phyloP scores from a whole-genome alignment of 208 protist genomes.

The Acanthamoeba royreba region DNA sequence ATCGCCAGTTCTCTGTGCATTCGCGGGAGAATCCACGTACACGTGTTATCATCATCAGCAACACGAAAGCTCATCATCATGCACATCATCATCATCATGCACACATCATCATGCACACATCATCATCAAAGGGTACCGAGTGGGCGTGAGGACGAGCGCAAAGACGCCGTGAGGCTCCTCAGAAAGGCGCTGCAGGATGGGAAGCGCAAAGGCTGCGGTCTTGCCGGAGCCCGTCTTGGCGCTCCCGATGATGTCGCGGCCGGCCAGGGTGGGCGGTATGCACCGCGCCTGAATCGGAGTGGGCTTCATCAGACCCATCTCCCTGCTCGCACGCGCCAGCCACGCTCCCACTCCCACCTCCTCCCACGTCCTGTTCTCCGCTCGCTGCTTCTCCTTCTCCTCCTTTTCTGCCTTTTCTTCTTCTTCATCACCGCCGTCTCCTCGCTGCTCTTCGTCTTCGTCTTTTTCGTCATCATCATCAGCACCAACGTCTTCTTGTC shows the following conservation, averaged over 20 bases:
- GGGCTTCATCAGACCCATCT: background rate
- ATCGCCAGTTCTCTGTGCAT: constrained; percentile 89
- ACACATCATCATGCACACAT: background rate
- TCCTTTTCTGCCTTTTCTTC: background rate
- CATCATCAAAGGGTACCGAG: constrained; percentile 59
- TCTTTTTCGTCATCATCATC: background rate
- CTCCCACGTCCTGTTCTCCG: background rate
- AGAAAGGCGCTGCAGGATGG: constrained; percentile 93
- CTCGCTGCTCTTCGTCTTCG: background rate
- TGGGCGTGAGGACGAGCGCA: constrained; percentile 95
- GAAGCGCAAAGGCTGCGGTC: constrained; percentile 97
- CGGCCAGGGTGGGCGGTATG: constrained; percentile 50
- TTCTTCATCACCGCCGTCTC: background rate
- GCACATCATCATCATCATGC: too few relatives aligned
- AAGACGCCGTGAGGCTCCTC: constrained; percentile 96
- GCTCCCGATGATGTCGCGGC: constrained; percentile 89
- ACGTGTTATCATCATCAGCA: background rate
- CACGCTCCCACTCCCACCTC: background rate
- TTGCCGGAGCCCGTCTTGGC: constrained; percentile 97
- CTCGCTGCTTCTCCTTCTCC: background rate
- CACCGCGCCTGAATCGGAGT: background rate
- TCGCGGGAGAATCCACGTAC: constrained; percentile 2
- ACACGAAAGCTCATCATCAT: background rate
- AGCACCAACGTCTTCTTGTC: too few relatives aligned
- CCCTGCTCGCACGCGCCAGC: background rate